phyloP scores from a whole-genome alignment of 352 stramenopile genomes.

The Phytopythium vexans region DNA sequence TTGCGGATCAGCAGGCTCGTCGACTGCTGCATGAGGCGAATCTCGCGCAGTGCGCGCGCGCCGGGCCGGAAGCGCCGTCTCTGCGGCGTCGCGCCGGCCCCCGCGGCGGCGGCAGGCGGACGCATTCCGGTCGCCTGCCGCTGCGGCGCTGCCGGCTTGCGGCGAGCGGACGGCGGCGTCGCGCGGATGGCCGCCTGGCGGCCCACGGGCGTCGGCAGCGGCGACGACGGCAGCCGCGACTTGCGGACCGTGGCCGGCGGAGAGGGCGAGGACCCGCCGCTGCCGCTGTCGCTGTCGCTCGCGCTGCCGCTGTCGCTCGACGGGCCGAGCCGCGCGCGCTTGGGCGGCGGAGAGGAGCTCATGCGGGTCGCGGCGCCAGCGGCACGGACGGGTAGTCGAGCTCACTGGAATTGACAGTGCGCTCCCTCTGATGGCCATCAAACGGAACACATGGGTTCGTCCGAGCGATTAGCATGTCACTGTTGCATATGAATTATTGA shows the following conservation, averaged over 20 bases:
- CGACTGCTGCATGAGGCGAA: slow-evolving; percentile 93
- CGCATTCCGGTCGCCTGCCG: slow-evolving; percentile 5
- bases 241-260: slow-evolving; percentile 19
- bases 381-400: too few relatives aligned
- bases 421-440: too few relatives aligned
- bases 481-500: slow-evolving; percentile 4
- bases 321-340: slow-evolving; percentile 10
- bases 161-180: slow-evolving; percentile 27
- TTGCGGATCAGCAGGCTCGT: slow-evolving; percentile 96
- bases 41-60: slow-evolving; percentile 92
- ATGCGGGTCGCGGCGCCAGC: slow-evolving; percentile 1
- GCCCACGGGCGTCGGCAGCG: slow-evolving; percentile 19
- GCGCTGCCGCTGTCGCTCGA: slow-evolving; percentile 24
- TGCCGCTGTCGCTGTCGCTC: slow-evolving; percentile 31
- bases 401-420: slow-evolving; percentile 7
- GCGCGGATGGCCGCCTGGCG: slow-evolving; percentile 38
- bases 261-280: slow-evolving; percentile 21
- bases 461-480: not conserved
- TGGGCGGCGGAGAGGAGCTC: slow-evolving; percentile 3
- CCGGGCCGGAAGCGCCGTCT: slow-evolving; percentile 66
- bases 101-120: not conserved
- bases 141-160: slow-evolving; percentile 22
- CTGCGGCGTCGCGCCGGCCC: slow-evolving; percentile 13
- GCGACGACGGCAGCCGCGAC: not conserved
- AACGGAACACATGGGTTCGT: too few relatives aligned